Base-by-base conservation (phyloP, 164 flowering plant genomes). In the Chimonanthus praecox region DNA sequence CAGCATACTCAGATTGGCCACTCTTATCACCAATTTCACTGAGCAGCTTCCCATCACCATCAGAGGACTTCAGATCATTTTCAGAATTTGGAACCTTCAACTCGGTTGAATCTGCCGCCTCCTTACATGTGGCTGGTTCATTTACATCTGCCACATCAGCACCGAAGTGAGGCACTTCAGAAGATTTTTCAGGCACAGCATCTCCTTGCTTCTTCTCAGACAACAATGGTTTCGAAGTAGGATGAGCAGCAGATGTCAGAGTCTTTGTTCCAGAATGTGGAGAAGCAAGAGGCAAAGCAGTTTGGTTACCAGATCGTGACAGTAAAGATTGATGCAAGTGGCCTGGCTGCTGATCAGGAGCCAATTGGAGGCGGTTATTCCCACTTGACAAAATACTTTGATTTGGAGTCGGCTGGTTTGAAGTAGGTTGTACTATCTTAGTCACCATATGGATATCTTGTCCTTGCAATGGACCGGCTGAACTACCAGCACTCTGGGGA, bases 341-440 rank as follows among this genome's bases (percentile, higher is more conserved):
- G 16, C 60, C 60, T n/a, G 0, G 60, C 60, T 54, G 60, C 60
- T 54, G 60, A 54, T 54, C 60, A 8, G 60, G 16, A 54, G 60
- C 60, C 10, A 54, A 54, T 5, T 3, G 60, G 60, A 16, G 60
- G 60, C 10, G 60, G 16, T 54, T 54, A 54, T 54, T 54, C 16
- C 16, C 16, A 13, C 60, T 11, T 15, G 16, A 54, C 60, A 54
- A n/a, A 54, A 54, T 54, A 54, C 60, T n/a, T 54, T 10, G 60
- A 54, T 54, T 54, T 54, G 60, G n/a, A 54, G 60, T 11, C 3
- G 16, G 60, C 58, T 79, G 89, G 78, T 58, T 67, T 61, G 78
- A 71, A 68, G 72, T 72, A 16, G 73, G 76, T 66, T 81, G 88
- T 65, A 64, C 47, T 46, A 83, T 80, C 78, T 86, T 90, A 58